Evolutionary conservation across 2,329 filamentous ascomycete species (phyloP), one percentile per base, ranked within the genome.

Genomic region (Cercospora sojina): DNA sequence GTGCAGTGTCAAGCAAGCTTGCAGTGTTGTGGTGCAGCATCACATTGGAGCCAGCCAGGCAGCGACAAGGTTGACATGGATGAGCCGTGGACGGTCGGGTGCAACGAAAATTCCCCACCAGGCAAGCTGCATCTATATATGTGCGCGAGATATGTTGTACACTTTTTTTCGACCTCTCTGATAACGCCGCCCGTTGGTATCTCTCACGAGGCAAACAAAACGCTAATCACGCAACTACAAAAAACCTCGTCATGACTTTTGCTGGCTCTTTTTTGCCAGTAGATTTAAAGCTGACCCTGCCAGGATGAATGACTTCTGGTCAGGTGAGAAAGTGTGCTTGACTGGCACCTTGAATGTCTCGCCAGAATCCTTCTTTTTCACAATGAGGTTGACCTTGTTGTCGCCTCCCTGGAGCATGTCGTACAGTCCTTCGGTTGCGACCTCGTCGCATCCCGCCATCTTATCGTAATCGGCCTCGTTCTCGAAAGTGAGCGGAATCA

Each of bases 241-340:
- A 20, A 35, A 27, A 4, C 8, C 6, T 18, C 38, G 27, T 59
- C 41, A 64, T 38, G 66, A 55, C 51, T 71, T 66, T 53, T 64
- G 47, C 62, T 66, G 66, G 25, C 73, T 73, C 84, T 90, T 90
- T 76, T 83, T 83, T 55, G 93, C 91, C 74, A 99, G 80, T 79
- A 98, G 77, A 80, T 99, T 99, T 81, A 99, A 80, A 49, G 95
- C 95, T 79, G 92, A 97, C 3, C 95, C 95, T 0, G 95, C 95
- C 59, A 99, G 83, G 70, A 99, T 92, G 77, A 98, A 99, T 0
- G 86, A 88, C 68, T 91, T 91, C 84, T 99, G 95, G 78, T 97
- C 95, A 81, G 90, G 86, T 77, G 88, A 96, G 68, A 99, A 85
- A 12, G 91, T 92, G 78, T 97, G 94, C 81, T 88, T 91, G n/a